These are phyloP conservation scores for Ascoidea asiatica DNA, from an alignment of 805 yeast genomes.

Conservation along the genomic window DNA sequence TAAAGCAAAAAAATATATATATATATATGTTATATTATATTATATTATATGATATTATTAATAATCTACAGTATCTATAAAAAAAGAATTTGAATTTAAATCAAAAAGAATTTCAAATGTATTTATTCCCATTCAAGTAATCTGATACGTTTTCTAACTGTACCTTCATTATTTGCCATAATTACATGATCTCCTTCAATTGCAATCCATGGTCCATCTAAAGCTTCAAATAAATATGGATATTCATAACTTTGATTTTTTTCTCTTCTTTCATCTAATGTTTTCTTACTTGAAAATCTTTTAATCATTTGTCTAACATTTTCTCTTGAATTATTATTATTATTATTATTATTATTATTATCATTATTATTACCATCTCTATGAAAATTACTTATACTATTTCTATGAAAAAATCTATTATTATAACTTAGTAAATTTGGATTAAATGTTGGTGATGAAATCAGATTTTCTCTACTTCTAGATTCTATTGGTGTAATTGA, in stretches of 20 bases:
- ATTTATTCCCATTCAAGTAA: slow-evolving; percentile 29
- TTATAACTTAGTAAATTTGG: not conserved
- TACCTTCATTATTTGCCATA: slow-evolving; percentile 30
- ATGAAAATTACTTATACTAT: not conserved
- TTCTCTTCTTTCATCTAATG: slow-evolving; percentile 74
- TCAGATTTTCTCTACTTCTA: too few relatives aligned
- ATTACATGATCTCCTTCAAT: slow-evolving; percentile 43
- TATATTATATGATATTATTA: too few relatives aligned
- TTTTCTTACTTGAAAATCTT: slow-evolving; percentile 17
- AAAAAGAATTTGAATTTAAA: too few relatives aligned
- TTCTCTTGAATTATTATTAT: slow-evolving; percentile 4
- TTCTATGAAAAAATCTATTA: not conserved
- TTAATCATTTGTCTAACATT: slow-evolving; percentile 12
- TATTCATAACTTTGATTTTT: slow-evolving; percentile 58
- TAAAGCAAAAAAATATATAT: too few relatives aligned
- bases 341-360: not conserved
- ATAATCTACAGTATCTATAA: too few relatives aligned
- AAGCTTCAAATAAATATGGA: slow-evolving; percentile 51
- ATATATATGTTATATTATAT: too few relatives aligned
- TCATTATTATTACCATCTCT: not conserved
- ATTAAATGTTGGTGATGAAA: not conserved
- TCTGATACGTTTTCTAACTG: slow-evolving; percentile 21
- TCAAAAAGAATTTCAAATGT: not conserved
- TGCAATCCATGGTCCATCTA: slow-evolving; percentile 82
- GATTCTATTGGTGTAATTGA: not conserved